Evolutionary conservation across 2,329 filamentous ascomycete species (phyloP).

Genomic region (Trichoderma sp.): DNA sequence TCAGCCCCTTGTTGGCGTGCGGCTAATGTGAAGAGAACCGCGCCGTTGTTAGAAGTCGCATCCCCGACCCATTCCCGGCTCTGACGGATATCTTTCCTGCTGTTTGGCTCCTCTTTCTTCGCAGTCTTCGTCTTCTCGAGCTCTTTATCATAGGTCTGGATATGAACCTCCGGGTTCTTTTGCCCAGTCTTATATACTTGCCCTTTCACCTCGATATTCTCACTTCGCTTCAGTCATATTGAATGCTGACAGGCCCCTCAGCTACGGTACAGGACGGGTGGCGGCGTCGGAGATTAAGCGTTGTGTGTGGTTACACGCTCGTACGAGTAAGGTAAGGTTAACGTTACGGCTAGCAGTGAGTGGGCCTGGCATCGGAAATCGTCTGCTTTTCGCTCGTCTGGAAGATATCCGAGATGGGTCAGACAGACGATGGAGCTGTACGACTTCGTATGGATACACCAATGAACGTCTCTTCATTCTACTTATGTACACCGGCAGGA

Average conservation of each 20-base stretch:
- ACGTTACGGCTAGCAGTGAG: conserved; percentile 1
- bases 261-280: neutral
- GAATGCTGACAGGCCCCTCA: no score
- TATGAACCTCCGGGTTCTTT: neutral
- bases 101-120: neutral
- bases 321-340: neutral
- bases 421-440: no score
- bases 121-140: neutral
- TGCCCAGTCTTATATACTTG: neutral
- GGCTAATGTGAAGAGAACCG: neutral
- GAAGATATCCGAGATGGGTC: no score
- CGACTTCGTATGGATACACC: no score
- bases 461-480: no score
- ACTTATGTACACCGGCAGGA: no score
- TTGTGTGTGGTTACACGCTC: neutral
- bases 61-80: conserved; percentile 3
- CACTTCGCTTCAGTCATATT: no score
- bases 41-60: conserved; percentile 14
- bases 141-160: neutral
- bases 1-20: conserved; percentile 6
- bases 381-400: neutral
- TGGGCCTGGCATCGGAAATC: neutral
- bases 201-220: neutral
- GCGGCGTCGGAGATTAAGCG: neutral
- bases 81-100: neutral